Evolutionary conservation across 2,329 filamentous ascomycete species (phyloP).

Genomic region (Cryphonectria radicalis): DNA sequence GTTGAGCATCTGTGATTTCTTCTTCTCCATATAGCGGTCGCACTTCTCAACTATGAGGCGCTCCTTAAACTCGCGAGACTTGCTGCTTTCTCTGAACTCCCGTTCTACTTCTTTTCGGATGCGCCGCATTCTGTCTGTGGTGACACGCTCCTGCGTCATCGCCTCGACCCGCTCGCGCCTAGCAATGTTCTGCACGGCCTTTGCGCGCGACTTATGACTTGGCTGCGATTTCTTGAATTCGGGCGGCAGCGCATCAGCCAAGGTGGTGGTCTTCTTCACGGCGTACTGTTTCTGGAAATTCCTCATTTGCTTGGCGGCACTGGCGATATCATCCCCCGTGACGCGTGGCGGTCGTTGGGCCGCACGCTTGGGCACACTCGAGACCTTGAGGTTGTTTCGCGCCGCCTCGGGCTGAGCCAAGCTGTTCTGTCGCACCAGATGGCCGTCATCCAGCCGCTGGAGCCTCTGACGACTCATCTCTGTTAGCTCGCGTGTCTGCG

Average conservation of each 20-base stretch:
- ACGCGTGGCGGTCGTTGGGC: not conserved
- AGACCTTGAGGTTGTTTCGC: not conserved
- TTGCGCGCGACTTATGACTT: not conserved
- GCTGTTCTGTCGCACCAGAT: not conserved
- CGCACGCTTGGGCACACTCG: not conserved
- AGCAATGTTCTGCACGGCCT: not conserved
- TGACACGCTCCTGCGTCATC: conserved; percentile 1
- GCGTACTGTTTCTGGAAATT: conserved; percentile 1
- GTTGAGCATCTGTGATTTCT: not conserved
- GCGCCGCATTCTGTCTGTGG: not conserved
- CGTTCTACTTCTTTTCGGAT: conserved; percentile 7
- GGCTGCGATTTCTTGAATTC: conserved; percentile 8
- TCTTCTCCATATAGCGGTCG: conserved; percentile 10
- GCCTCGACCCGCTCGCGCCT: not conserved
- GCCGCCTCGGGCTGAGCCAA: not conserved
- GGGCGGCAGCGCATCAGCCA: conserved; percentile 10
- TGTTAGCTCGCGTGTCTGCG: not conserved
- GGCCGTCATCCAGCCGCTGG: not conserved
- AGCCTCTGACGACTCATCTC: not conserved
- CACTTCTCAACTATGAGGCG: not conserved
- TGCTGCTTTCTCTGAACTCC: not conserved
- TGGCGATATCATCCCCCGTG: conserved; percentile 6
- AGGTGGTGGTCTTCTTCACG: not conserved
- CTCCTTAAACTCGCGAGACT: conserved; percentile 9
- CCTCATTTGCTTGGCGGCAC: not conserved